phyloP scores from a whole-genome alignment of 495 filamentous ascomycete species.

The Penicillium tannophilum region DNA sequence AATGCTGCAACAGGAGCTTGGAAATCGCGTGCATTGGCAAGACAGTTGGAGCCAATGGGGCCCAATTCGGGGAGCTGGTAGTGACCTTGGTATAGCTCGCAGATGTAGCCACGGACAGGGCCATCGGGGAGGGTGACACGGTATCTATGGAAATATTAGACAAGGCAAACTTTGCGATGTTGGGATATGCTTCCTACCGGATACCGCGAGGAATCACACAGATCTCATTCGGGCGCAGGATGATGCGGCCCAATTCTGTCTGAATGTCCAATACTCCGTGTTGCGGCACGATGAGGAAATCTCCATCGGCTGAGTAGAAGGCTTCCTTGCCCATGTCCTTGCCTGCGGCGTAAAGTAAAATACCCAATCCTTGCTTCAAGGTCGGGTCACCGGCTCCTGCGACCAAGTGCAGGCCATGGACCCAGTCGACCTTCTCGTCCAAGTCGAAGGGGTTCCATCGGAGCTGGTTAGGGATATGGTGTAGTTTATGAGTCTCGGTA shows the following conservation, averaged over 20 bases:
- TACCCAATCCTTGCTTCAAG: constrained; percentile 77
- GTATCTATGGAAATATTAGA: constrained; percentile 51
- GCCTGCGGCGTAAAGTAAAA: constrained; percentile 80
- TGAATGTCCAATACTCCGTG: constrained; percentile 83
- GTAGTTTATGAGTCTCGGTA: constrained; percentile 53
- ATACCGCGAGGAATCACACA: constrained; percentile 85
- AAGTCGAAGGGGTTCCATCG: constrained; percentile 90
- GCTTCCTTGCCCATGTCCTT: constrained; percentile 77
- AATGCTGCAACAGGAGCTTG: constrained; percentile 80
- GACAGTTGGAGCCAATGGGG: constrained; percentile 83
- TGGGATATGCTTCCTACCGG: constrained; percentile 22
- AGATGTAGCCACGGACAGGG: constrained; percentile 78
- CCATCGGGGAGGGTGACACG: constrained; percentile 67
- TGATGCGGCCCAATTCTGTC: constrained; percentile 78
- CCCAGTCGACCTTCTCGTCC: constrained; percentile 73
- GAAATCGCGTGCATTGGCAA: constrained; percentile 89
- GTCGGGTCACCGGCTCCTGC: constrained; percentile 84
- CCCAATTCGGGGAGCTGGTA: constrained; percentile 85
- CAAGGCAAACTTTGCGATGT: neutral
- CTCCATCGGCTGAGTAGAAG: constrained; percentile 90
- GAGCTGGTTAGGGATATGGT: constrained; percentile 80
- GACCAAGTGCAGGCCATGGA: constrained; percentile 73
- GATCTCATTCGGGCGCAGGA: constrained; percentile 89
- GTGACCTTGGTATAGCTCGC: constrained; percentile 85
- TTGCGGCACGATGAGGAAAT: constrained; percentile 83